Evolutionary conservation across 179 eudicot species (phyloP).

Genomic region (Heliamphora pulchella): DNA sequence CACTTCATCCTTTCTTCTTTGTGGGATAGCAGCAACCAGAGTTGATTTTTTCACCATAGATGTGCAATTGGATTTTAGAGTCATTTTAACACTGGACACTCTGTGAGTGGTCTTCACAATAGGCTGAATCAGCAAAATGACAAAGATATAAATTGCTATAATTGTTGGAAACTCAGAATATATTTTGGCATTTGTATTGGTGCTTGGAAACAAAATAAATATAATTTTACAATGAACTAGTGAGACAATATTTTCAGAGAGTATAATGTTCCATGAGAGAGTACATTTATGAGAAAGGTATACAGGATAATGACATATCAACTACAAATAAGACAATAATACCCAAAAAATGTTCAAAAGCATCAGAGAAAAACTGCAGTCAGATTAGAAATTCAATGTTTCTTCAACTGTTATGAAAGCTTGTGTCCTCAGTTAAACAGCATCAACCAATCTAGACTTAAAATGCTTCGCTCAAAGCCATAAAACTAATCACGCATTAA

Average conservation of each 20-base stretch:
- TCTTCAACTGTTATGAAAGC: neutral
- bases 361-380: no score
- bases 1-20: constrained; percentile 28
- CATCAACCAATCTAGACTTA: no score
- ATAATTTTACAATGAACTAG: neutral
- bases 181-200: neutral
- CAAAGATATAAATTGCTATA: neutral
- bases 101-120: constrained; percentile 26
- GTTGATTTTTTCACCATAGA: constrained; percentile 25
- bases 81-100: constrained; percentile 27
- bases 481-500: neutral
- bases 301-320: neutral
- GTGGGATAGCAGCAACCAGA: constrained; percentile 24
- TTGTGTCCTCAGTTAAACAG: neutral
- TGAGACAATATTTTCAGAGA: neutral
- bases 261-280: neutral
- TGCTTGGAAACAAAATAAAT: neutral
- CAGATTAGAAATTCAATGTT: neutral
- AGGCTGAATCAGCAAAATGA: constrained; percentile 34
- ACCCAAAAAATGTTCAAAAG: neutral
- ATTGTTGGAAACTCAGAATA: neutral
- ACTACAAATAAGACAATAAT: neutral
- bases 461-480: neutral
- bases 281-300: neutral
- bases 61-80: constrained; percentile 28